Percentiles rank a stretch among this genome's conserved stretches.
phyloP scores from a whole-genome alignment of 2,329 filamentous ascomycete species.

The Colletotrichum cordylinicola region DNA sequence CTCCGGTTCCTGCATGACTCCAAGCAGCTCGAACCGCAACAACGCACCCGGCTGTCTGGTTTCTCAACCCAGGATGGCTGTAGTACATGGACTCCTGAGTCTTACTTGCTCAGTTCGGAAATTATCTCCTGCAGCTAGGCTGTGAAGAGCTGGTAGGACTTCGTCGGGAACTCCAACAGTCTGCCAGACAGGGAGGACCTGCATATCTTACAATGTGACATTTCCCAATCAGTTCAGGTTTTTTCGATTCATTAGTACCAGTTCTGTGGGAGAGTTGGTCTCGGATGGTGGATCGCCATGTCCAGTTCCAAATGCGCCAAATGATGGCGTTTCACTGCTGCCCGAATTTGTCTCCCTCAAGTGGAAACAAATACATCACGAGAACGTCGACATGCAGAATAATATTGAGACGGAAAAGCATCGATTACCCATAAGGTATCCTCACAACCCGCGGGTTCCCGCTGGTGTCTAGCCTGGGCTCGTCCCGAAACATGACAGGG shows the following conservation, averaged over 20 bases:
- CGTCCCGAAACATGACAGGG: not conserved
- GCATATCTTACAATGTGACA: not conserved
- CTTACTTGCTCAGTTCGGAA: not conserved
- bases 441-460: not conserved
- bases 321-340: not conserved
- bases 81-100: not conserved
- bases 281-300: not conserved
- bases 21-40: not conserved
- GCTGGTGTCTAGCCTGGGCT: not conserved
- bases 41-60: not conserved
- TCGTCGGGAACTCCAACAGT: not conserved
- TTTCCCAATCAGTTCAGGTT: not conserved
- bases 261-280: not conserved
- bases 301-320: not conserved
- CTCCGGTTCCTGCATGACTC: not conserved
- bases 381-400: not conserved
- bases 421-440: not conserved
- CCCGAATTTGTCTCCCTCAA: slow-evolving; percentile 10
- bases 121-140: not conserved
- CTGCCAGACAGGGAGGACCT: not conserved
- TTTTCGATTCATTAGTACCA: not conserved
- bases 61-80: not conserved
- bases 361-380: slow-evolving; percentile 11
- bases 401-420: not conserved
- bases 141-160: not conserved